Evolutionary conservation across 768 basidiomycete genomes (phyloP), one percentile per base, ranked within the genome.

Genomic region (Mycena indigotica): DNA sequence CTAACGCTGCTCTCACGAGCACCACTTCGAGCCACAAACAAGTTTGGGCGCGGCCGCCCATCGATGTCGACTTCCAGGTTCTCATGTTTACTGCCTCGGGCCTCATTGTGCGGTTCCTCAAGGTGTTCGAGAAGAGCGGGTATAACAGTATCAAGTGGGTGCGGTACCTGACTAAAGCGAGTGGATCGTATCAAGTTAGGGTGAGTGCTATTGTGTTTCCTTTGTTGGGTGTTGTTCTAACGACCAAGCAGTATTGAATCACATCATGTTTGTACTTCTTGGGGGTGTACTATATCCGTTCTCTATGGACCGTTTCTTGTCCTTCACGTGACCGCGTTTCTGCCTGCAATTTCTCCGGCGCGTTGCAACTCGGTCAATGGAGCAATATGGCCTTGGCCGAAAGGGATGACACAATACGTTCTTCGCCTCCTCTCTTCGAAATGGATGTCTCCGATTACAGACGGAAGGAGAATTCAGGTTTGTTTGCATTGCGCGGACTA

Each of bases 81-180:
- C 80, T 99, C 65, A 99, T 99, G 97, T 93, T 98, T 73, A 98
- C 97, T 0, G 83, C 97, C 12, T 98, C 96, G 12, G 97, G 97
- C 2, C 72, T 99, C 66, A 89, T 96, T 50, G 97, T 99, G 40
- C 84, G 96, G 52, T 99, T 98, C 82, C 75, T 99, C 68, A 98
- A 98, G 72, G 96, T 99, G 17, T 98, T 98, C 65, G 97, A 98
- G 79, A 97, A 93, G 81, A 85, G 83, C 70, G 92, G 86, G 62
- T 98, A 98, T 69, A 87, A 94, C 62, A 95, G 93, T 64, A 86
- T 97, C 57, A 96, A 96, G 72, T 96, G 95, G 95, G 95, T 96
- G 38, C 79, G 95, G 53, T 97, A 96, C 69, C 82, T 97, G 55
- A 94, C 94, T 23, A 96, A 95, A 74, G 93, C 94, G 5, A 95